These are phyloP conservation scores for Trematosphaeria pertusa DNA, from an alignment of 2,329 filamentous ascomycete genomes.

Conservation along the genomic window DNA sequence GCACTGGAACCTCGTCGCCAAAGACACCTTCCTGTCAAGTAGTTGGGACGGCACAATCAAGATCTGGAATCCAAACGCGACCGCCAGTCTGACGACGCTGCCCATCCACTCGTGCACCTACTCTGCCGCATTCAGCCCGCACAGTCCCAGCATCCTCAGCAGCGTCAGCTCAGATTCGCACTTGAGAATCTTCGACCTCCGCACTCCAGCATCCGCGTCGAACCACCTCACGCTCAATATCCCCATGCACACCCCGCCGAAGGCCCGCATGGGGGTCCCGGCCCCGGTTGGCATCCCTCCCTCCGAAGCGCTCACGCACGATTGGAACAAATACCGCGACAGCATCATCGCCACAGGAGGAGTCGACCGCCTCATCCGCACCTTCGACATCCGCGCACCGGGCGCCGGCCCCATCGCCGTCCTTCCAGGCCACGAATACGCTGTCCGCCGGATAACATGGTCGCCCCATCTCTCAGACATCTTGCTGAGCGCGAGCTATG, in stretches of 20 bases:
- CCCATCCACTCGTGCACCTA: slow-evolving; percentile 95
- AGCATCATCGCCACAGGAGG: slow-evolving; percentile 85
- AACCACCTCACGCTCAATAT: slow-evolving; percentile 87
- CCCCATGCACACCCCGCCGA: slow-evolving; percentile 76
- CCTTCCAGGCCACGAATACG: slow-evolving; percentile 88
- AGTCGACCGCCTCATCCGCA: slow-evolving; percentile 85
- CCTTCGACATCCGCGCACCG: slow-evolving; percentile 86
- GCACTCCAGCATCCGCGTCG: slow-evolving; percentile 82
- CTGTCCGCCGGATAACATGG: slow-evolving; percentile 85
- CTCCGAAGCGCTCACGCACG: slow-evolving; percentile 87
- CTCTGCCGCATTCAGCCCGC: slow-evolving; percentile 87
- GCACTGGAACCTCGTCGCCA: slow-evolving; percentile 88
- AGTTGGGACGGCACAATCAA: slow-evolving; percentile 98
- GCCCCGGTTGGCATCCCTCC: slow-evolving; percentile 62
- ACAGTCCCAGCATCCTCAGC: slow-evolving; percentile 83
- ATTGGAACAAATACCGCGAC: slow-evolving; percentile 98
- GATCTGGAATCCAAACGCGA: slow-evolving; percentile 86
- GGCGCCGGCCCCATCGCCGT: slow-evolving; percentile 73
- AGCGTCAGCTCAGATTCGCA: slow-evolving; percentile 89
- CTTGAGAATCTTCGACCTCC: slow-evolving; percentile 88
- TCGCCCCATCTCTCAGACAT: slow-evolving; percentile 92
- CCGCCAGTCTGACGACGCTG: slow-evolving; percentile 79
- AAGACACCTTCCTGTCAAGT: slow-evolving; percentile 87
- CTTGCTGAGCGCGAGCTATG: slow-evolving; percentile 88
- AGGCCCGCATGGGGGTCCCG: slow-evolving; percentile 55